Evolutionary conservation across 352 stramenopile species (phyloP).

Genomic region (Pythium phragmiticola): DNA sequence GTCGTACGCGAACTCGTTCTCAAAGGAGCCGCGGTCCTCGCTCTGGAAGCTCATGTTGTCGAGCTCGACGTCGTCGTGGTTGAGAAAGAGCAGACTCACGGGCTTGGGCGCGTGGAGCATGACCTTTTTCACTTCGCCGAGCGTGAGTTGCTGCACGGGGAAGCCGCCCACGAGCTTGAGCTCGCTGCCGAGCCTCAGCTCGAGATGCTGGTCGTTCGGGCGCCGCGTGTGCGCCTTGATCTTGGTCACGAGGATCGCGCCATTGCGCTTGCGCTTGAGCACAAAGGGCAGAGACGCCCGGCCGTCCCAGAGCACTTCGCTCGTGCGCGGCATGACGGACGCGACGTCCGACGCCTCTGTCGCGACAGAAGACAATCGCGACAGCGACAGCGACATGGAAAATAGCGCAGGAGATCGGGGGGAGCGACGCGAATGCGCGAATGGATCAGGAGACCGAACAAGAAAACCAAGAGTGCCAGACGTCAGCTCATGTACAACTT

Average conservation of each 20-base stretch:
- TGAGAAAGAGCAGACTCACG: conserved; percentile 80
- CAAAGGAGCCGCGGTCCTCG: conserved; percentile 35
- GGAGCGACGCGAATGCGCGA: not conserved
- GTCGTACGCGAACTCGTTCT: conserved; percentile 37
- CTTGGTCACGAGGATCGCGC: conserved; percentile 67
- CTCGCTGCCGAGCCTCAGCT: conserved; percentile 61
- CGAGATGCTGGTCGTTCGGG: conserved; percentile 15
- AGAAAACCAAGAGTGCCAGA: not conserved
- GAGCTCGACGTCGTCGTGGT: conserved; percentile 46
- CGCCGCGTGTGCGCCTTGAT: conserved; percentile 29
- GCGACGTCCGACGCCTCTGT: not conserved
- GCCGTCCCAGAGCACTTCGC: conserved; percentile 74
- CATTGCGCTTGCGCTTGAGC: conserved; percentile 72
- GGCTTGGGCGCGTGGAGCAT: conserved; percentile 73
- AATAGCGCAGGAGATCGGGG: not conserved
- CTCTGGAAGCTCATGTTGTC: conserved; percentile 43
- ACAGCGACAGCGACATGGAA: not conserved
- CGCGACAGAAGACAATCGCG: not conserved
- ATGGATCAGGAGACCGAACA: not conserved
- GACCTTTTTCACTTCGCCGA: conserved; percentile 75
- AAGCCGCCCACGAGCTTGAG: conserved; percentile 77
- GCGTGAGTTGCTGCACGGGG: conserved; percentile 63
- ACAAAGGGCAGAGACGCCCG: conserved; percentile 55
- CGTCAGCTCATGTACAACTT: not conserved
- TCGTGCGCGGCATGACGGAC: conserved; percentile 34